phyloP scores from a whole-genome alignment of 345 rosid species.

The Psidium guajava region DNA sequence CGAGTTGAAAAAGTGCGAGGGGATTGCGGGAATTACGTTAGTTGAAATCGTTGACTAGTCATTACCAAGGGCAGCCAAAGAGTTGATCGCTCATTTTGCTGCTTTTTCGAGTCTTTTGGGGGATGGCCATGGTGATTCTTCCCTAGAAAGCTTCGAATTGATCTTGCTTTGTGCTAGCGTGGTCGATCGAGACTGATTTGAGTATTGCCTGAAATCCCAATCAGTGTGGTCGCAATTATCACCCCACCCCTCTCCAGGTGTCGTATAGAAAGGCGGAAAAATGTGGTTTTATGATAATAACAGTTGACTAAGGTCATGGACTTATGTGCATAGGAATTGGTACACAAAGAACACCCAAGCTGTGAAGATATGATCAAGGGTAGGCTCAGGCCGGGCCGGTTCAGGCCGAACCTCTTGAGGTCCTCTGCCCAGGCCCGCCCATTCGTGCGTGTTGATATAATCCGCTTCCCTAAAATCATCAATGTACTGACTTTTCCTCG shows the following conservation, averaged over 20 bases:
- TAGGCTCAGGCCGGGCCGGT: not conserved
- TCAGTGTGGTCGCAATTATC: not conserved
- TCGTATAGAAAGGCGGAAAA: not conserved
- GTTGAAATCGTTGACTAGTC: not conserved
- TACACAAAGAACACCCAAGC: not conserved
- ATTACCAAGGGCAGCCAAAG: not conserved
- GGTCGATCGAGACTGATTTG: not conserved
- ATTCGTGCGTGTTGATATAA: not conserved
- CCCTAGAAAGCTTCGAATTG: not conserved
- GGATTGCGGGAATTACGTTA: not conserved
- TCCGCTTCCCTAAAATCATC: not conserved
- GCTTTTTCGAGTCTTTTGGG: not conserved
- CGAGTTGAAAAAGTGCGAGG: not conserved
- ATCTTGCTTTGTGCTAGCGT: not conserved
- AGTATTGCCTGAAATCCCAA: not conserved
- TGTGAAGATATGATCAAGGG: not conserved
- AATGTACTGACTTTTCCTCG: not conserved
- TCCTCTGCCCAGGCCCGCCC: not conserved
- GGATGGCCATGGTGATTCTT: not conserved
- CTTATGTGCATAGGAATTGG: not conserved
- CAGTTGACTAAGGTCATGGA: not conserved
- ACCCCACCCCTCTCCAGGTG: no score
- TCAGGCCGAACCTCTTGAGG: not conserved
- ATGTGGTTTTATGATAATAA: not conserved
- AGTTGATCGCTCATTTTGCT: not conserved